These are phyloP conservation scores for Blastobotrys attinorum DNA, from an alignment of 805 yeast species.

Conservation along the genomic window DNA sequence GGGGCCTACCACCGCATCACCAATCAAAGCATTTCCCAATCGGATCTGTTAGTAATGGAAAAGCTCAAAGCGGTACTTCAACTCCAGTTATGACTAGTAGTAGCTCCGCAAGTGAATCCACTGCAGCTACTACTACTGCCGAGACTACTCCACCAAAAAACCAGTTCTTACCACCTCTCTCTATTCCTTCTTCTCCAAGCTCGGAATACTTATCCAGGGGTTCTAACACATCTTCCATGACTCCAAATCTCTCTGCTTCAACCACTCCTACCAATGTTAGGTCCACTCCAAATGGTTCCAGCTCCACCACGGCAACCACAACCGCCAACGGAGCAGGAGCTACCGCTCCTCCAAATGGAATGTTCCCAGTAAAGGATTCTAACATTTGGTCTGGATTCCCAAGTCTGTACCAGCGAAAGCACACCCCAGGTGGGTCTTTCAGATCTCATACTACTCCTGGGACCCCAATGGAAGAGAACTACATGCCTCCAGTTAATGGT, in stretches of 20 bases:
- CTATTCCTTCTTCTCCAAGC: background rate
- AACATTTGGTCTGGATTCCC: conserved; percentile 16
- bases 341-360: background rate
- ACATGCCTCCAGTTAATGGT: conserved; percentile 7
- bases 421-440: conserved; percentile 8
- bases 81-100: background rate
- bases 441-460: conserved; percentile 18
- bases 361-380: conserved; percentile 11
- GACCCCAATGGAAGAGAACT: conserved; percentile 12
- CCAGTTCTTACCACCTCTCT: background rate
- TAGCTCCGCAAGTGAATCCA: background rate
- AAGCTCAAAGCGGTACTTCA: background rate
- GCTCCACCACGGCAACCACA: background rate
- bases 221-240: background rate
- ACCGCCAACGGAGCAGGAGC: background rate
- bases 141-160: background rate
- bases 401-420: conserved; percentile 11
- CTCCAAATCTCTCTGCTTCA: conserved; percentile 1
- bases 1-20: conserved; percentile 8
- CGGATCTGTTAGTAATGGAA: background rate
- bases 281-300: conserved; percentile 1
- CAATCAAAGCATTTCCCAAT: conserved; percentile 6
- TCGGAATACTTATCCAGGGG: background rate
- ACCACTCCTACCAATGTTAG: conserved; percentile 3
- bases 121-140: background rate